phyloP scores from a whole-genome alignment of 1,139 yeast species.

The Saccharomyces hybrid region DNA sequence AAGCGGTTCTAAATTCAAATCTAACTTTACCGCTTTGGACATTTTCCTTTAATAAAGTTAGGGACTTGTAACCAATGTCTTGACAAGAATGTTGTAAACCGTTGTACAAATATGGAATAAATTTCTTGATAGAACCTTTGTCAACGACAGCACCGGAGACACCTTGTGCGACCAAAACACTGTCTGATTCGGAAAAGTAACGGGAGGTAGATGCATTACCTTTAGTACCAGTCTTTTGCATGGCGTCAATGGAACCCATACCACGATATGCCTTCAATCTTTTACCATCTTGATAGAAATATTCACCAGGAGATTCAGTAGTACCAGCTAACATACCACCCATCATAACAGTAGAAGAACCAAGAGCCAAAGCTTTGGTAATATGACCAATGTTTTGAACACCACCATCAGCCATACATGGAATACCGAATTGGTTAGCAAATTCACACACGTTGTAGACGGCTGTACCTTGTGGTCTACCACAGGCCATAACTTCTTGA shows the following conservation, averaged over 20 bases:
- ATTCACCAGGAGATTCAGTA: conserved; percentile 96
- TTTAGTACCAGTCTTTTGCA: conserved; percentile 82
- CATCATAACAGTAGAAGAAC: conserved; percentile 98
- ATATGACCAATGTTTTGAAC: conserved; percentile 97
- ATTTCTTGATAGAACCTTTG: conserved; percentile 91
- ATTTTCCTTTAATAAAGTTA: conserved; percentile 52
- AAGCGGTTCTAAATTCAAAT: conserved; percentile 96
- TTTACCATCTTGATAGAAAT: conserved; percentile 96
- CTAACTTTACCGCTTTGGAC: conserved; percentile 69
- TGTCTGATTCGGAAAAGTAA: conserved; percentile 92
- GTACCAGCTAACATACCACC: conserved; percentile 99
- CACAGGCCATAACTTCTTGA: conserved; percentile 99
- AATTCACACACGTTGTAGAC: conserved; percentile 39
- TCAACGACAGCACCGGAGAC: conserved; percentile 95
- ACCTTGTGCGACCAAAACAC: conserved; percentile 98
- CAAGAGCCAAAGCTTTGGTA: conserved; percentile 91
- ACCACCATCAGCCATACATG: conserved; percentile 99
- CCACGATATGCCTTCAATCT: conserved; percentile 97
- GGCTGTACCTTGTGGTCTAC: conserved; percentile 96
- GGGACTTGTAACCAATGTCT: conserved; percentile 83
- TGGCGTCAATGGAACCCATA: conserved; percentile 99
- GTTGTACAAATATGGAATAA: conserved; percentile 84
- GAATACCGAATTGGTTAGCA: conserved; percentile 31
- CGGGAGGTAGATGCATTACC: conserved; percentile 98
- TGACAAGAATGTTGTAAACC: conserved; percentile 98